A percentile compares a stretch with the other conserved stretches of the same genome.
Evolutionary conservation across 805 yeast species (phyloP).

Genomic region (Pichia heedii): DNA sequence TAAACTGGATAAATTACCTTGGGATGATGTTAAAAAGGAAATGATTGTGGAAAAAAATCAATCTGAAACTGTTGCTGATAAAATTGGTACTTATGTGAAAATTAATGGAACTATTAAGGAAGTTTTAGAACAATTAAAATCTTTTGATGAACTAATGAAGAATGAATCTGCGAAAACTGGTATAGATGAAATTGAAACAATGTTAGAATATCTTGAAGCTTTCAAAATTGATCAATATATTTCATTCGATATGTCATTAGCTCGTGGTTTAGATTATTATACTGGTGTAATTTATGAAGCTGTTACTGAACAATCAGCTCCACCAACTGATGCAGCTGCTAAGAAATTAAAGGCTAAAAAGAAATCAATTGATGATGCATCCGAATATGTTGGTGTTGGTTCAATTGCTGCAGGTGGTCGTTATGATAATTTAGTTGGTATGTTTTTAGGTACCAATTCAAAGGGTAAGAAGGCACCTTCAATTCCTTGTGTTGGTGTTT

Average conservation of each 20-base stretch:
- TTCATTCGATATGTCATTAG: constrained; percentile 87
- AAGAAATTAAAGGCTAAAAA: constrained; percentile 38
- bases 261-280: constrained; percentile 96
- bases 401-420: constrained; percentile 99
- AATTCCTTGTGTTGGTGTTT: constrained; percentile 95
- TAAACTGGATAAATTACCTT: constrained; percentile 89
- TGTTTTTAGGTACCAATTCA: constrained; percentile 81
- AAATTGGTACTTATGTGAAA: constrained; percentile 85
- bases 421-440: constrained; percentile 92
- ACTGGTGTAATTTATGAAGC: constrained; percentile 97
- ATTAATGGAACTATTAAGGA: constrained; percentile 68
- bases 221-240: constrained; percentile 60
- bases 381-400: constrained; percentile 95
- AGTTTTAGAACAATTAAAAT: constrained; percentile 44
- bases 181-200: constrained; percentile 64
- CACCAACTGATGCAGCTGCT: constrained; percentile 73
- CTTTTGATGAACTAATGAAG: constrained; percentile 47
- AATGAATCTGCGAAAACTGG: constrained; percentile 77
- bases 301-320: constrained; percentile 93
- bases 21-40: constrained; percentile 90
- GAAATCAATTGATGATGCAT: constrained; percentile 53
- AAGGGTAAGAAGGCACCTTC: constrained; percentile 56
- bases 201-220: constrained; percentile 74
- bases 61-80: constrained; percentile 84
- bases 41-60: constrained; percentile 89